Evolutionary conservation across 1,284 basidiomycete species (phyloP).

Genomic region (Xerocomus minutiporus): DNA sequence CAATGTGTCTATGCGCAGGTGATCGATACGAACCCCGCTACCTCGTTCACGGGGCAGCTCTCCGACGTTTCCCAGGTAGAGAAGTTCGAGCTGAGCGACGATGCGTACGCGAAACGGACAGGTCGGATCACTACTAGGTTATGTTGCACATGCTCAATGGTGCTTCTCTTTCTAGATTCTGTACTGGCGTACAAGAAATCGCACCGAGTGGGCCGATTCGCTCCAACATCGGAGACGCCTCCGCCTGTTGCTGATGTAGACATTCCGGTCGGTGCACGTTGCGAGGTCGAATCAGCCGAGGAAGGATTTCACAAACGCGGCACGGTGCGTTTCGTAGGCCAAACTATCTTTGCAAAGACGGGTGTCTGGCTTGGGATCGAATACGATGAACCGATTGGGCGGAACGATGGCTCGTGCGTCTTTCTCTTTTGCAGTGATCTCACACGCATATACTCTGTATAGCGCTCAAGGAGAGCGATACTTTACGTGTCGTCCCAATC

Average conservation of each 20-base stretch:
- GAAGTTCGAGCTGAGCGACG: constrained; percentile 86
- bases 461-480: constrained; percentile 86
- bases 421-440: not conserved
- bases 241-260: constrained; percentile 26
- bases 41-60: constrained; percentile 72
- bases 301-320: constrained; percentile 76
- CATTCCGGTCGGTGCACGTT: constrained; percentile 69
- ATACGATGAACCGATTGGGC: constrained; percentile 95
- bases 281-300: constrained; percentile 69
- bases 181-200: constrained; percentile 88
- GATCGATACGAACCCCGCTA: constrained; percentile 71
- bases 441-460: constrained; percentile 4
- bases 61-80: constrained; percentile 84
- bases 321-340: constrained; percentile 80
- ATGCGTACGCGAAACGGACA: constrained; percentile 75
- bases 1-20: constrained; percentile 47
- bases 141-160: not conserved
- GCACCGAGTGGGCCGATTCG: constrained; percentile 89
- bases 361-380: constrained; percentile 90
- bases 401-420: constrained; percentile 90
- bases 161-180: constrained; percentile 55
- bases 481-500: constrained; percentile 73
- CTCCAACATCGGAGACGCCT: constrained; percentile 34
- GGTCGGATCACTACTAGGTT: constrained; percentile 42
- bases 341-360: constrained; percentile 66